Percentiles rank a stretch among this genome's conserved stretches.
These are phyloP conservation scores for Periglandula ipomoeae DNA, from an alignment of 2,329 filamentous ascomycete genomes.

Conservation along the genomic window DNA sequence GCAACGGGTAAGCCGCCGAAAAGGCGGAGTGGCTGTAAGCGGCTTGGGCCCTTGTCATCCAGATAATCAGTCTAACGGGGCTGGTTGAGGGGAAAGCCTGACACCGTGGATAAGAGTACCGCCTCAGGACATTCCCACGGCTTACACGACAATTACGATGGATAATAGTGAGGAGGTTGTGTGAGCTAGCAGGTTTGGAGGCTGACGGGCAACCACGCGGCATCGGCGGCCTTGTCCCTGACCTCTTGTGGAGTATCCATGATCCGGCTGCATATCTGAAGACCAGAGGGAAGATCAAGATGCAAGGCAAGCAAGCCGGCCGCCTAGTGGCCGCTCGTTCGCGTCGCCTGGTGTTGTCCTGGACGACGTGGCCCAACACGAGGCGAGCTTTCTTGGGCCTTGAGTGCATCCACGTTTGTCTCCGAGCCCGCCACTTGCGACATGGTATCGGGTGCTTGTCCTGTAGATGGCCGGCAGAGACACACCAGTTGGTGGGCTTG, in stretches of 20 bases:
- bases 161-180: neutral
- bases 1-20: neutral
- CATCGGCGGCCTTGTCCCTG: neutral
- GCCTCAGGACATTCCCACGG: neutral
- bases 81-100: neutral
- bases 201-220: neutral
- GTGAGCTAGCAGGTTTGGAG: neutral
- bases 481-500: neutral
- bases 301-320: neutral
- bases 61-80: no score
- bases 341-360: neutral
- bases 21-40: neutral
- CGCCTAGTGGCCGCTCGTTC: neutral
- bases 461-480: neutral
- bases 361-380: conserved; percentile 1
- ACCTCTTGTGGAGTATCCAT: neutral
- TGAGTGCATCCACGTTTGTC: neutral
- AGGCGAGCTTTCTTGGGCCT: neutral
- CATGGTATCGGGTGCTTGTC: neutral
- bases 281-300: neutral
- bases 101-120: neutral
- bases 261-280: neutral
- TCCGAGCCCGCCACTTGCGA: neutral
- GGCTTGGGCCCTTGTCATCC: neutral
- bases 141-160: no score